Evolutionary conservation across 2,329 filamentous ascomycete genomes (phyloP), one percentile per base, ranked within the genome.

Genomic region (Pseudophaeomoniella oleicola): DNA sequence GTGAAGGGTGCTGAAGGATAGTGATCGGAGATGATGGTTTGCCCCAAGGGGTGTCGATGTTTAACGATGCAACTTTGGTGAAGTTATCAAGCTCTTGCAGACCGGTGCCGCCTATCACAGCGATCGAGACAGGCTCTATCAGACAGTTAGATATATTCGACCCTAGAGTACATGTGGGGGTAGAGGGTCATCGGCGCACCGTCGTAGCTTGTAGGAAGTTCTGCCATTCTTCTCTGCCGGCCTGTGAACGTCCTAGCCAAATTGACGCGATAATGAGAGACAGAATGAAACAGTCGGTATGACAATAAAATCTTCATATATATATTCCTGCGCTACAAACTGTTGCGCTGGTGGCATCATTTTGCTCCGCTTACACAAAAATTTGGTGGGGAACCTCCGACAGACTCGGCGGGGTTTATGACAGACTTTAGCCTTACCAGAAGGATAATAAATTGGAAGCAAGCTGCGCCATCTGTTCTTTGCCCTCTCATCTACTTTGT

Each of bases 41-140:
- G 50, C 90, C 90, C 90, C 90, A 98, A 19, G 90, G 90, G 6
- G 90, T 98, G 29, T 67, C 59, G 38, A 83, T 67, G 49, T 77
- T 78, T 48, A 98, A 65, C 17, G 72, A 72, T 16, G 88, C 87
- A 43, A 92, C 78, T 52, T 85, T 82, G 14, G 75, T 79, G 68
- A 90, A 96, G 60, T 81, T 79, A 17, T 85, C 79, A 46, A 98
- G 80, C 48, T 84, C 78, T 57, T 81, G 77, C 44, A 98, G 80
- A 37, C 90, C 90, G 29, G 90, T 98, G 50, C 90, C 90, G 58
- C 87, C 87, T 48, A 94, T 86, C 38, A 93, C 81, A 56, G 81
- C 88, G 53, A 94, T 90, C 48, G 78, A 75, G 50, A 92, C 78
- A 37, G 78, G 72, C 37, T 68, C 78, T 81, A 36, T 27, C 9